Conservation (phyloP, 2,329 filamentous ascomycete genomes). For the Hypoxylon sp. region DNA sequence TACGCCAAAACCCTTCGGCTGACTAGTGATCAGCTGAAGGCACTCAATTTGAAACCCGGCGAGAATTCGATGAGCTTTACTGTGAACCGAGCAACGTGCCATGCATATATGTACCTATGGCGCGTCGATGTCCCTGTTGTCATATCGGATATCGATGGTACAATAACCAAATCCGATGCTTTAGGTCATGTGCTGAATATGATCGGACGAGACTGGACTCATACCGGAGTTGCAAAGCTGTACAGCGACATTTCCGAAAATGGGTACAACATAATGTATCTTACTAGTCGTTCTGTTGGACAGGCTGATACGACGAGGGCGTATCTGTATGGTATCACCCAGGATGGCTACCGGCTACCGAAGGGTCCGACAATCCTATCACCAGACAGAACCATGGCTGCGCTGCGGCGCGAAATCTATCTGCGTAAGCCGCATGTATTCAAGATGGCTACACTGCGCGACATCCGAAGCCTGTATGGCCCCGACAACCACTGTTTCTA, state of each 20-base stretch:
- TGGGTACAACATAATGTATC: slow-evolving; percentile 98
- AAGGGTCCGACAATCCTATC: slow-evolving; percentile 94
- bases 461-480: slow-evolving; percentile 89
- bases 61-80: slow-evolving; percentile 95
- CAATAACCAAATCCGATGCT: slow-evolving; percentile 97
- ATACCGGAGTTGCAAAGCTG: slow-evolving; percentile 93
- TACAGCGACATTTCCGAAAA: slow-evolving; percentile 96
- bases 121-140: slow-evolving; percentile 90
- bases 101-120: slow-evolving; percentile 94
- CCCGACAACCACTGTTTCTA: slow-evolving; percentile 85
- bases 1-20: slow-evolving; percentile 96
- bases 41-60: slow-evolving; percentile 81
- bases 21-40: slow-evolving; percentile 94
- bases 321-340: slow-evolving; percentile 87
- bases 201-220: slow-evolving; percentile 98
- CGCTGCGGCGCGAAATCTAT: slow-evolving; percentile 90
- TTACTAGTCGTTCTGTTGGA: slow-evolving; percentile 92
- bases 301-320: slow-evolving; percentile 90
- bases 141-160: slow-evolving; percentile 98
- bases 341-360: slow-evolving; percentile 86
- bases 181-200: slow-evolving; percentile 94
- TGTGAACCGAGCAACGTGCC: slow-evolving; percentile 92
- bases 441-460: slow-evolving; percentile 97
- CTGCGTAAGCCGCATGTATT: slow-evolving; percentile 97
- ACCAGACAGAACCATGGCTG: slow-evolving; percentile 93